Evolutionary conservation across 176 grass and related monocot genomes (phyloP), one percentile per base, ranked within the genome.

Genomic region (Thinopyrum elongatum): DNA sequence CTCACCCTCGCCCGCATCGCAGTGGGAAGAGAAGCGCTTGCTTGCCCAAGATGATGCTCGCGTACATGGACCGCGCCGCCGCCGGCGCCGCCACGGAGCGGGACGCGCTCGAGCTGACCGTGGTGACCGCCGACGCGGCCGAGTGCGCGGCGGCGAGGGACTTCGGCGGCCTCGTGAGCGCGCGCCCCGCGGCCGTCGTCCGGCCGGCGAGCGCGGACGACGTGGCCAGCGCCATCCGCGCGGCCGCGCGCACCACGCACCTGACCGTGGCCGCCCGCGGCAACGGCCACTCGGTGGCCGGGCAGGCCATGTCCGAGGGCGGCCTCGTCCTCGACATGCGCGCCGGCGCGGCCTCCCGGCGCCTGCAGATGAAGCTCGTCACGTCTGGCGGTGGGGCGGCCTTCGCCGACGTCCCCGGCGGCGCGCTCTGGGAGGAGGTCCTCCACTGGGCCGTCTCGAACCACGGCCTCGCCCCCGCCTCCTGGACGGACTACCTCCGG

Each of bases 251-350:
- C 29, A 90, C 79, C 1, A 0, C 19, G 10, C 44, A 86, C 75
- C 64, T 95, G 19, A 94, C 93, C 8, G 94, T 98, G 6, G 88
- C 97, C 0, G 93, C 97, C 13, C 94, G 97, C 80, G 97, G 97
- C 2, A 98, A 98, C 88, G 97, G 97, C 1, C 97, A 98, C 97
- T 98, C 93, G 25, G 86, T 98, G 17, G 55, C 81, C 0, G 97
- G 97, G 1, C 94, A 99, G 81, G 93, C 97, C 59, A 91, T 76
- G 74, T 47, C 97, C 4, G 82, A 86, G 2, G 94, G 92, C 8
- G 97, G 97, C 0, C 82, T 99, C 2, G 97, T 99, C 4, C 90
- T 99, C 21, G 92, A 99, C 87, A 99, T 99, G 97, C 97, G 97
- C 22, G 78, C 90, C 9, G 81, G 97, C 29, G 78, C 90, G 19